Conservation (phyloP, 2,329 filamentous ascomycete genomes). For the Colletotrichum godetiae region DNA sequence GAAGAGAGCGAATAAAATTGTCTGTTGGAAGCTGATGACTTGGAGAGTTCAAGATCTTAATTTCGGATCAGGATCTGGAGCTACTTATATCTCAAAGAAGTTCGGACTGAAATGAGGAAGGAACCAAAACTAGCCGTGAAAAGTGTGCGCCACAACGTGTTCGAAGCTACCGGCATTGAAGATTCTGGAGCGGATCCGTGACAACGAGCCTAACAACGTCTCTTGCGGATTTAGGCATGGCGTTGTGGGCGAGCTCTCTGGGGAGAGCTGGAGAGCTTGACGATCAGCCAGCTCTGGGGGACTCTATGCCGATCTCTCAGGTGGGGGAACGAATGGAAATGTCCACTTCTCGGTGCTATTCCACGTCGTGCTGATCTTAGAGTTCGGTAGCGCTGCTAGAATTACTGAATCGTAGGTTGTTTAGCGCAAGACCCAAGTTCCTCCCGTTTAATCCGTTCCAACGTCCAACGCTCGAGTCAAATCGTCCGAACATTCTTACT, state of each 20-base stretch:
- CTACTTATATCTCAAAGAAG: background rate
- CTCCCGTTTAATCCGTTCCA: background rate
- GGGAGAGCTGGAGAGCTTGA: background rate
- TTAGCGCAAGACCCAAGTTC: background rate
- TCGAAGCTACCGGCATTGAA: background rate
- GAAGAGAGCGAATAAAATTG: background rate
- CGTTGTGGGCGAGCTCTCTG: background rate
- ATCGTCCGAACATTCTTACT: background rate
- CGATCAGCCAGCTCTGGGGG: background rate
- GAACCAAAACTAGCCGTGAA: background rate
- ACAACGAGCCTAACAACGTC: background rate
- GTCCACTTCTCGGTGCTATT: background rate
- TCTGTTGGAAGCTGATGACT: background rate
- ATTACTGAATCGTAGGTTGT: background rate
- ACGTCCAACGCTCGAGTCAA: background rate
- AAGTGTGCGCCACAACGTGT: background rate
- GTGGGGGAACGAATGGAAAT: too few relatives aligned
- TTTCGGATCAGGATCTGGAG: background rate
- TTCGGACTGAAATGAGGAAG: background rate
- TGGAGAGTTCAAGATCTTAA: background rate
- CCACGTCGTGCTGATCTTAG: background rate
- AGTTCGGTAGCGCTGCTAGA: background rate
- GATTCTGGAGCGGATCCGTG: background rate
- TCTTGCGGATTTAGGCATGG: background rate
- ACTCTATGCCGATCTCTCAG: background rate